phyloP scores from a whole-genome alignment of 805 yeast species.

The Sugiyamaella floridensis region DNA sequence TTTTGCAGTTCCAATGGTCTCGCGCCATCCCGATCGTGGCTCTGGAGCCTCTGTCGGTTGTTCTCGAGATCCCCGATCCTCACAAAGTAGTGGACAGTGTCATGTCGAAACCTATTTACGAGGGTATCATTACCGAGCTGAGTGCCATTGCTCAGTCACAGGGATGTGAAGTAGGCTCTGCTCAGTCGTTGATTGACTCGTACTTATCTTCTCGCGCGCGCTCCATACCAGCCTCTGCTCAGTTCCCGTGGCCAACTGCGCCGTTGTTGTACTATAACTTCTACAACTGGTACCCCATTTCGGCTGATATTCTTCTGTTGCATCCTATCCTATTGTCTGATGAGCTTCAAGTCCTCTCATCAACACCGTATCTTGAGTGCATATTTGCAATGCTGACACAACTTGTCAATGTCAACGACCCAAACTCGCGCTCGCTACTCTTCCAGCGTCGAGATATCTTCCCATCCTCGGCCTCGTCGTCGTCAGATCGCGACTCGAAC shows the following conservation, averaged over 20 bases:
- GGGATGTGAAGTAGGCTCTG: slow-evolving; percentile 58
- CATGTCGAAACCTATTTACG: slow-evolving; percentile 74
- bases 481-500: not conserved
- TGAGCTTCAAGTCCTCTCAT: slow-evolving; percentile 35
- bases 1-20: slow-evolving; percentile 60
- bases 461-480: slow-evolving; percentile 1
- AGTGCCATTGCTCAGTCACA: slow-evolving; percentile 54
- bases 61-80: slow-evolving; percentile 68
- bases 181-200: slow-evolving; percentile 22
- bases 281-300: slow-evolving; percentile 48
- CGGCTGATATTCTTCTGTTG: slow-evolving; percentile 67
- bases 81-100: slow-evolving; percentile 54
- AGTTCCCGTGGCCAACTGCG: slow-evolving; percentile 2
- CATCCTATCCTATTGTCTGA: slow-evolving; percentile 90
- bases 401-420: slow-evolving; percentile 24
- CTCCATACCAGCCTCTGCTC: not conserved
- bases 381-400: slow-evolving; percentile 51
- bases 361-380: slow-evolving; percentile 83
- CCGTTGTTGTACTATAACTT: slow-evolving; percentile 56
- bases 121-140: slow-evolving; percentile 73
- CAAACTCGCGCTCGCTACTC: not conserved
- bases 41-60: slow-evolving; percentile 65
- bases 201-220: not conserved
- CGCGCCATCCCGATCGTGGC: slow-evolving; percentile 72
- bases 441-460: not conserved